These are phyloP conservation scores for Rickenella mellea DNA, from an alignment of 768 basidiomycete species.

Conservation along the genomic window DNA sequence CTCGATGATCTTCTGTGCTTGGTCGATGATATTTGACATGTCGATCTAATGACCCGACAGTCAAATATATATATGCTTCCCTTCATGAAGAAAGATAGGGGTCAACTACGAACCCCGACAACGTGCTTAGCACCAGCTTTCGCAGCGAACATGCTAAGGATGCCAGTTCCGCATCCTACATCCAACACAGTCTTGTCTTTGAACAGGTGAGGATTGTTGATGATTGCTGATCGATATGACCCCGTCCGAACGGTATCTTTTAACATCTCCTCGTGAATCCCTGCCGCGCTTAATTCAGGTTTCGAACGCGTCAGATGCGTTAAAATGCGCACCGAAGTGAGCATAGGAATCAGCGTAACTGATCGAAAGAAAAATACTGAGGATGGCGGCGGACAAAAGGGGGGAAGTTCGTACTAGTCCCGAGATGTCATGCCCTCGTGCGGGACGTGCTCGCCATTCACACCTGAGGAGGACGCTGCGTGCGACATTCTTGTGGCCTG, in stretches of 20 bases:
- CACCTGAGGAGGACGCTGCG: constrained; percentile 19
- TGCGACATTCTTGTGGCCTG: no score
- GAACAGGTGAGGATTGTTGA: constrained; percentile 92
- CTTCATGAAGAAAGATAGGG: constrained; percentile 3
- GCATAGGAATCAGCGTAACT: constrained; percentile 96
- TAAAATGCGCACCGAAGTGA: constrained; percentile 63
- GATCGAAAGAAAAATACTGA: constrained; percentile 26
- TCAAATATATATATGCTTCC: constrained; percentile 9
- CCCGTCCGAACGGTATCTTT: constrained; percentile 94
- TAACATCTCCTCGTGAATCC: constrained; percentile 99
- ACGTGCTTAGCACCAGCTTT: constrained; percentile 92
- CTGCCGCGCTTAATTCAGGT: constrained; percentile 27
- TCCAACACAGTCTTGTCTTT: constrained; percentile 95
- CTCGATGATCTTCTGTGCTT: constrained; percentile 93
- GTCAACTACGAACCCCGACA: constrained; percentile 62
- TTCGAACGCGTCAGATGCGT: not conserved
- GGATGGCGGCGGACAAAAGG: constrained; percentile 20
- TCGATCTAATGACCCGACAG: constrained; percentile 57
- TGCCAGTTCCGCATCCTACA: constrained; percentile 97
- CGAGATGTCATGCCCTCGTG: constrained; percentile 58
- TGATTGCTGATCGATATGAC: constrained; percentile 89
- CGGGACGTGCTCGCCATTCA: constrained; percentile 4
- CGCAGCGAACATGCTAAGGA: constrained; percentile 95
- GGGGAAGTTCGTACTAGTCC: constrained; percentile 66
- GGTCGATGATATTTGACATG: constrained; percentile 99